These are phyloP conservation scores for Ogataea hybrid DNA, from an alignment of 1,139 yeast species.

Conservation along the genomic window DNA sequence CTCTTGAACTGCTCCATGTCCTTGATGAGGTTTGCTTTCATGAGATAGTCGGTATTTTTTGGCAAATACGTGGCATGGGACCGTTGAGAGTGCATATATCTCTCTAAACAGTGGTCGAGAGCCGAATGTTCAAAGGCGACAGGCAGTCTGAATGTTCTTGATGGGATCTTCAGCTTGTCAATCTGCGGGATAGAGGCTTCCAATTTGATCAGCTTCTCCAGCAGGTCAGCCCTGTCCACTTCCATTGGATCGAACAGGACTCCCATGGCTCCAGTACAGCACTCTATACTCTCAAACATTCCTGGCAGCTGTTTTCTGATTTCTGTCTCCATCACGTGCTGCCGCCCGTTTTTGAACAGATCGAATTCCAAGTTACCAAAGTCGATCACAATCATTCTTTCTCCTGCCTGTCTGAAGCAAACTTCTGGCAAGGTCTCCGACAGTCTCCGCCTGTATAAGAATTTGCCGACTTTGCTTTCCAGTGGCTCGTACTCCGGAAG, in stretches of 20 bases:
- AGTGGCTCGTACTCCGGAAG: conserved; percentile 25
- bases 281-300: conserved; percentile 30
- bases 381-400: conserved; percentile 35
- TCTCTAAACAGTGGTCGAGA: conserved; percentile 33
- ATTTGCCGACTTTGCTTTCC: conserved; percentile 21
- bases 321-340: conserved; percentile 26
- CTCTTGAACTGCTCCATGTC: conserved; percentile 34
- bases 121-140: conserved; percentile 36
- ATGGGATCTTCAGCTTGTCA: conserved; percentile 33
- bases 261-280: conserved; percentile 33
- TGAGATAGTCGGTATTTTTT: conserved; percentile 34
- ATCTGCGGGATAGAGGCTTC: conserved; percentile 35
- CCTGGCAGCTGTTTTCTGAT: conserved; percentile 15
- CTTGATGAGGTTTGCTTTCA: conserved; percentile 34
- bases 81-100: conserved; percentile 38
- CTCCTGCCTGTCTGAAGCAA: conserved; percentile 37
- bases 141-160: conserved; percentile 34
- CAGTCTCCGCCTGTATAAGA: conserved; percentile 25
- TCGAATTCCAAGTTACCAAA: conserved; percentile 34
- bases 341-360: conserved; percentile 36
- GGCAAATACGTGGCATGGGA: conserved; percentile 40
- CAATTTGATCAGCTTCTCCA: conserved; percentile 27
- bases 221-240: conserved; percentile 27
- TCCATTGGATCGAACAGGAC: conserved; percentile 31
- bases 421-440: conserved; percentile 24